Conservation (phyloP, 225 moss, liverwort and hornwort species). For the Straminergon stramineum region DNA sequence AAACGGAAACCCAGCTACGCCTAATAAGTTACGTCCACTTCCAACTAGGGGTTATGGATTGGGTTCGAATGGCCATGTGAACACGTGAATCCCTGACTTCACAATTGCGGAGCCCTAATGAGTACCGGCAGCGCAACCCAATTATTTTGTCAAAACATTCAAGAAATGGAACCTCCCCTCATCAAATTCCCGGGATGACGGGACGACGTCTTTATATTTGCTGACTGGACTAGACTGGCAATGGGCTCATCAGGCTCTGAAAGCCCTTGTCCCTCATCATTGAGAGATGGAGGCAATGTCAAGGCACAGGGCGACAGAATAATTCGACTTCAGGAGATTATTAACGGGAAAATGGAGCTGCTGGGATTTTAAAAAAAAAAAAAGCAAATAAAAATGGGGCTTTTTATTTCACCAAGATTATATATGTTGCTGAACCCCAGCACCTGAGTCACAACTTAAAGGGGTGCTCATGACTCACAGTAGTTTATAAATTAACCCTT, state of each 20-base stretch:
- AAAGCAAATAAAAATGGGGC: background rate
- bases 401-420: too few relatives aligned
- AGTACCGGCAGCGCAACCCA: background rate
- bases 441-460: too few relatives aligned
- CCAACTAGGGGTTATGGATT: background rate
- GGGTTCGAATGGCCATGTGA: background rate
- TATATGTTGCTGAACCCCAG: too few relatives aligned
- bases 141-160: background rate
- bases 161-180: background rate
- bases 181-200: too few relatives aligned
- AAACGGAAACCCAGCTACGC: too few relatives aligned
- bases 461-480: too few relatives aligned
- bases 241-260: background rate
- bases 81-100: background rate
- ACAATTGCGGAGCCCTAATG: background rate
- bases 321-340: background rate
- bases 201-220: background rate
- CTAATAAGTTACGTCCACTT: too few relatives aligned
- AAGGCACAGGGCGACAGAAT: background rate
- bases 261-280: background rate
- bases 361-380: background rate
- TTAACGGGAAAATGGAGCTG: accelerated
- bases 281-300: background rate
- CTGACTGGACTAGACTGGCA: background rate
- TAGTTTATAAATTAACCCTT: too few relatives aligned